These are phyloP conservation scores for Phytophthora palmivora DNA, from an alignment of 352 stramenopile genomes.

Conservation along the genomic window DNA sequence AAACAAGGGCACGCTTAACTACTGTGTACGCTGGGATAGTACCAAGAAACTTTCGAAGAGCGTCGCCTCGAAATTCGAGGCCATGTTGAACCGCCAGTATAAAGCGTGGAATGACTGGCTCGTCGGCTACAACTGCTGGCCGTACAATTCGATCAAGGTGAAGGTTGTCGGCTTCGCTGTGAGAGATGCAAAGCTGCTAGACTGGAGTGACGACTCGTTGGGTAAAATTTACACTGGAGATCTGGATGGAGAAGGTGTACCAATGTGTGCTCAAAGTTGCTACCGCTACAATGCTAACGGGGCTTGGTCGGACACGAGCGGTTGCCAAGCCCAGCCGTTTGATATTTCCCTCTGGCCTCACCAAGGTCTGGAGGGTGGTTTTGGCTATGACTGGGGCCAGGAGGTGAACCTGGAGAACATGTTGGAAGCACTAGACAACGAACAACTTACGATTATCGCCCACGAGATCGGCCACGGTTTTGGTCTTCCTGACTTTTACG, in stretches of 20 bases:
- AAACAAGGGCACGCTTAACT: constrained; percentile 50
- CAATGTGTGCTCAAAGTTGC: constrained; percentile 39
- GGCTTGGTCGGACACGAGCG: constrained; percentile 31
- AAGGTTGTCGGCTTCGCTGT: constrained; percentile 30
- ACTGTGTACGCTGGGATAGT: constrained; percentile 53
- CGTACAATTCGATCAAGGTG: constrained; percentile 27
- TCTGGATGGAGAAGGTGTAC: constrained; percentile 33
- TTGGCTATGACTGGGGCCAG: constrained; percentile 24
- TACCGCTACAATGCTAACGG: constrained; percentile 38
- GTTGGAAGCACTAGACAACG: constrained; percentile 27
- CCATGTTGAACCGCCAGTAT: constrained; percentile 46
- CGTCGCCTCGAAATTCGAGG: constrained; percentile 42
- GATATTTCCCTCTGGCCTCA: constrained; percentile 46
- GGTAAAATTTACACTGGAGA: constrained; percentile 38
- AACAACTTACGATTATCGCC: constrained; percentile 30
- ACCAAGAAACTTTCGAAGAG: constrained; percentile 43
- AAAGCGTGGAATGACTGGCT: constrained; percentile 48
- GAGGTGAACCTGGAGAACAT: constrained; percentile 37
- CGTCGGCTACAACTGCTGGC: constrained; percentile 29
- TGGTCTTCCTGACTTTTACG: constrained; percentile 21
- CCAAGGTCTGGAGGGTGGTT: constrained; percentile 29
- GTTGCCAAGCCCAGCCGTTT: constrained; percentile 38
- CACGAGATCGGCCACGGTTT: constrained; percentile 45
- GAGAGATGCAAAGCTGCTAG: constrained; percentile 13
- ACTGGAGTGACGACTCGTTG: constrained; percentile 28